phyloP scores from a whole-genome alignment of 495 filamentous ascomycete species.

The Penicillium odoratum region DNA sequence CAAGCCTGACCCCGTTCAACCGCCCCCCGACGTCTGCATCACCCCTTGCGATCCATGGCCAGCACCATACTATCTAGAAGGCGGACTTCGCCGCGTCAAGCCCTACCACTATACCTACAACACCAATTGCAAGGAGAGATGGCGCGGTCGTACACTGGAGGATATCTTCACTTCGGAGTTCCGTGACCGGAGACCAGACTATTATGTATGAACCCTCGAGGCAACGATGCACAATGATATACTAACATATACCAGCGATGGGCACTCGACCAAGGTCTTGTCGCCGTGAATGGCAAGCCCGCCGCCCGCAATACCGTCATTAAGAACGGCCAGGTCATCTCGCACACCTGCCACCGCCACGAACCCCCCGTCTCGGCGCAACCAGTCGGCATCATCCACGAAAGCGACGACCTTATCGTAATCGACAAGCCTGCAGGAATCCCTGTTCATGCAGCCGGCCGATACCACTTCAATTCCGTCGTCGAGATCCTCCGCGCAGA shows the following conservation, averaged over 20 bases:
- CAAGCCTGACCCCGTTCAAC: conserved; percentile 33
- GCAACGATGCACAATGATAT: conserved; percentile 1
- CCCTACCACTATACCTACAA: conserved; percentile 96
- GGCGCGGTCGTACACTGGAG: conserved; percentile 71
- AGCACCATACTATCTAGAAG: conserved; percentile 71
- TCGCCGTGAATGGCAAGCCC: conserved; percentile 69
- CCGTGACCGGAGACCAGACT: conserved; percentile 71
- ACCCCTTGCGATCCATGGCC: conserved; percentile 69
- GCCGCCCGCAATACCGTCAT: conserved; percentile 58
- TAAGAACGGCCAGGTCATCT: conserved; percentile 82
- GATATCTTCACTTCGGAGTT: conserved; percentile 86
- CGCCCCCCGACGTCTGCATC: conserved; percentile 54
- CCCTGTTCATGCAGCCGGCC: conserved; percentile 90
- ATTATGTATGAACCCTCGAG: conserved; percentile 62
- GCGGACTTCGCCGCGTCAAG: conserved; percentile 75
- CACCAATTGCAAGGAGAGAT: conserved; percentile 87
- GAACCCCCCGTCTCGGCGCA: conserved; percentile 88
- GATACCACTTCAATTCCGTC: conserved; percentile 92
- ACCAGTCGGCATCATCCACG: conserved; percentile 78
- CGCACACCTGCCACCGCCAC: conserved; percentile 92
- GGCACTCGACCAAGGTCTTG: conserved; percentile 74
- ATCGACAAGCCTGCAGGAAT: conserved; percentile 96
- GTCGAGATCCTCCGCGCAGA: conserved; percentile 90
- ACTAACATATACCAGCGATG: conserved; percentile 52
- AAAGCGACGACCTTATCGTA: conserved; percentile 87